Evolutionary conservation across 805 yeast species (phyloP), one percentile per base, ranked within the genome.

Genomic region (Kazachstania martiniae): DNA sequence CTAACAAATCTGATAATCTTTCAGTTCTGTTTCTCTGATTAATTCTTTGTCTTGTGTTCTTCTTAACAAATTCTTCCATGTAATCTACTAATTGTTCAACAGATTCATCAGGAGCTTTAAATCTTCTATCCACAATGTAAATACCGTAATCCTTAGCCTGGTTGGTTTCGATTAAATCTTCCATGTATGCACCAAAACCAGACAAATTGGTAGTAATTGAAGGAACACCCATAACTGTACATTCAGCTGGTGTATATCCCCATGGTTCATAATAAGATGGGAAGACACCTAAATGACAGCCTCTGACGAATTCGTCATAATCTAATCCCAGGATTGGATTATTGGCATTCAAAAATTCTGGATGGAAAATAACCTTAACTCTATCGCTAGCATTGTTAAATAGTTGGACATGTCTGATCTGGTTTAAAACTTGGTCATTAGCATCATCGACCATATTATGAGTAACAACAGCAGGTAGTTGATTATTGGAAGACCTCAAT

Each of bases 181-280:
- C 98, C 97, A 89, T 89, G 63, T 89, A 89, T 44, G 97, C 93
- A 31, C 98, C 98, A 54, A 89, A 89, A 1, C 98, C 98, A 2
- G 95, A 84, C 38, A 89, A 63, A 56, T 89, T 89, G 26, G 98
- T 89, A 8, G 98, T 89, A 50, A 89, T 83, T 5, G 95, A 84
- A 12, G 98, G 98, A 38, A 91, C 94, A 35, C 98, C 98, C 98
- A 89, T 89, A 16, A 91, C 98, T 0, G 98, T 89, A 65, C 98
- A 91, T 58, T 89, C 98, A 7, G 97, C 97, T 3, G 98, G 98
- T 2, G 98, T 89, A 59, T 89, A 89, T 25, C 98, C 98, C 98
- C 98, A 89, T 4, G 98, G 98, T 62, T 89, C 98, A 55, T 89
- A 89, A 62, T 89, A 89, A 0, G 95, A 85, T 31, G 98, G 98